Percentiles rank a stretch among this genome's conserved stretches.
Conservation (phyloP, 169 alveolate genomes). For the Condylostoma magnum region DNA sequence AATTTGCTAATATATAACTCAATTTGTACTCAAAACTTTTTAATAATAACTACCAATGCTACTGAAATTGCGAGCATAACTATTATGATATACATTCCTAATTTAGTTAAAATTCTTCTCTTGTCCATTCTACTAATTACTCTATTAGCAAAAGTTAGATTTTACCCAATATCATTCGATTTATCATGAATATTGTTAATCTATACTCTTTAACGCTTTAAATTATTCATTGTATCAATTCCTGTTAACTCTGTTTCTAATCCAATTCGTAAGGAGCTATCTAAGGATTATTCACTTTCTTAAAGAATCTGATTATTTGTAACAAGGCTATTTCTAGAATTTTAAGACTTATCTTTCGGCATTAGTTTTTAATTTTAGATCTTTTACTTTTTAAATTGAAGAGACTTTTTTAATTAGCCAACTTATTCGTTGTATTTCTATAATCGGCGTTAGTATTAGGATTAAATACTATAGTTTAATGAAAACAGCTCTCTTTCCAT, state of each 20-base stretch:
- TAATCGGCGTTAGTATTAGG: neutral
- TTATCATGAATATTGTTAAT: neutral
- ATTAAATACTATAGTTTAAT: neutral
- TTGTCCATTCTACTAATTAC: neutral
- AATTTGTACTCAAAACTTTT: no score
- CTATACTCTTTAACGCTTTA: neutral
- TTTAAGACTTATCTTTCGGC: neutral
- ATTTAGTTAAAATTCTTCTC: neutral
- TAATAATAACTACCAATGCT: neutral
- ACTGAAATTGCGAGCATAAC: neutral
- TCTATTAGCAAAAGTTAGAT: neutral
- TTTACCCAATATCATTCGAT: slow-evolving; percentile 7
- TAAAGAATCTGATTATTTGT: neutral
- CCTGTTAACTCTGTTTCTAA: neutral
- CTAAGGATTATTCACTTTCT: slow-evolving; percentile 3
- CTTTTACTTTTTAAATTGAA: neutral
- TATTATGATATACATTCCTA: neutral
- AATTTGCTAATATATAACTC: no score
- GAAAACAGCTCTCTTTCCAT: slow-evolving; percentile 3
- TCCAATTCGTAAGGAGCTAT: neutral
- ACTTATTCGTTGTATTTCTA: neutral
- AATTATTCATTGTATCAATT: neutral
- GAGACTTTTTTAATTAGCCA: neutral
- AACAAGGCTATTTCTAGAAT: neutral
- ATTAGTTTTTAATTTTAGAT: neutral